Base-by-base conservation (phyloP, 2,329 filamentous ascomycete genomes). In the Epichloe brachyelytri region DNA sequence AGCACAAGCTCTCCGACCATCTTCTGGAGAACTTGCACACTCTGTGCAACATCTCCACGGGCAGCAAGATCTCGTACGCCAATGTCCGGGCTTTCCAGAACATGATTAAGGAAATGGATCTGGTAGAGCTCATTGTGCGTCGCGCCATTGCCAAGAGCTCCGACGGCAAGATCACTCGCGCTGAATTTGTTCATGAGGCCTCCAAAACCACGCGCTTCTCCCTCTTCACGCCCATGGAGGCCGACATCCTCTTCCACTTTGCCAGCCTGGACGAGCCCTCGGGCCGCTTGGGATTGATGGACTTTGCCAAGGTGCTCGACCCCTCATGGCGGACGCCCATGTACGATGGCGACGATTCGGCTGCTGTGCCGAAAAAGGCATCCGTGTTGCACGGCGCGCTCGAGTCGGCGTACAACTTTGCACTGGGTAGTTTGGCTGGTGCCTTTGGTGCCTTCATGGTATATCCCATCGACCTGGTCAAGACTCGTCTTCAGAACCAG, bases 381-480 rank as follows among this genome's bases (percentile, higher is more conserved):
- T 52, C 62, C 19, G 59, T 89, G 54, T 59, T 94, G 15, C 71
- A 82, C 56, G 72, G 79, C 51, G 64, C 88, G 34, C 51, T 63
- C 40, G 60, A 90, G 64, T 95, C 90, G 1, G 79, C 76, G 2
- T 94, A 96, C 68, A 90, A 95, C 74, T 98, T 98, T 65, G 82
- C 74, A 3, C 80, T 98, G 6, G 93, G 93, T 53, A 89, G 86
- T 65, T 59, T 95, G 59, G 93, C 93, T 7, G 93, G 93, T 69
- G 93, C 93, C 10, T 98, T 98, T 65, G 93, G 93, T 66, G 93
- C 93, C 12, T 97, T 98, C 67, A 96, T 98, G 88, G 93, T 98
- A 50, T 98, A 98, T 67, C 93, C 93, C 22, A 97, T 98, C 64
- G 93, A 98, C 72, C 73, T 98, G 55, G 93, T 98, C 68, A 98